A percentile compares a stretch with the other conserved stretches of the same genome.
These are phyloP conservation scores for Vickermania ingenoplastis DNA, from an alignment of 208 protist genomes.

Conservation along the genomic window DNA sequence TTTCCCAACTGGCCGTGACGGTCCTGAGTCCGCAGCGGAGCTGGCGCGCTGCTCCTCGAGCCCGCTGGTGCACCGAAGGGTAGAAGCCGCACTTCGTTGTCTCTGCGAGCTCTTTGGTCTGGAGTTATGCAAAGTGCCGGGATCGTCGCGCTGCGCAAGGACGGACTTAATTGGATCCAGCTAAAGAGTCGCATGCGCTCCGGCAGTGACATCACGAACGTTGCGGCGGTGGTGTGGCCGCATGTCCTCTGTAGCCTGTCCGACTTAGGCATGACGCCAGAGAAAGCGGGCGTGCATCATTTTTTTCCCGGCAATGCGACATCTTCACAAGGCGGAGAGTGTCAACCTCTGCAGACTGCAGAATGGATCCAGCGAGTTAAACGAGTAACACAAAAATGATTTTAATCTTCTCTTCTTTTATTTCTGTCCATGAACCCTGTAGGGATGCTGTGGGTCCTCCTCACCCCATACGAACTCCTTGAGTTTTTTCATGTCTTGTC, in stretches of 20 bases:
- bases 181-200: slow-evolving; percentile 14
- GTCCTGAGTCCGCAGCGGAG: no score
- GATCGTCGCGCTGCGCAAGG: no score
- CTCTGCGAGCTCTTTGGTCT: no score
- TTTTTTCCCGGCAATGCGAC: slow-evolving; percentile 37
- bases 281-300: slow-evolving; percentile 22
- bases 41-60: no score
- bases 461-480: background rate
- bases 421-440: background rate
- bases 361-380: background rate
- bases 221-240: slow-evolving; percentile 27
- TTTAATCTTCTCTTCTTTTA: background rate
- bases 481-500: slow-evolving; percentile 6
- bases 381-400: background rate
- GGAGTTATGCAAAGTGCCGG: no score
- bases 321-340: no score
- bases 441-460: background rate
- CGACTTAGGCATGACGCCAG: slow-evolving; percentile 20
- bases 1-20: no score
- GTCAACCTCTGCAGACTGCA: no score
- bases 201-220: slow-evolving; percentile 17
- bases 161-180: no score
- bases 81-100: no score
- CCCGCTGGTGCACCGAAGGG: no score
- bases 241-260: slow-evolving; percentile 40